These are phyloP conservation scores for Eucalyptus regnans DNA, from an alignment of 345 rosid genomes.

Conservation along the genomic window DNA sequence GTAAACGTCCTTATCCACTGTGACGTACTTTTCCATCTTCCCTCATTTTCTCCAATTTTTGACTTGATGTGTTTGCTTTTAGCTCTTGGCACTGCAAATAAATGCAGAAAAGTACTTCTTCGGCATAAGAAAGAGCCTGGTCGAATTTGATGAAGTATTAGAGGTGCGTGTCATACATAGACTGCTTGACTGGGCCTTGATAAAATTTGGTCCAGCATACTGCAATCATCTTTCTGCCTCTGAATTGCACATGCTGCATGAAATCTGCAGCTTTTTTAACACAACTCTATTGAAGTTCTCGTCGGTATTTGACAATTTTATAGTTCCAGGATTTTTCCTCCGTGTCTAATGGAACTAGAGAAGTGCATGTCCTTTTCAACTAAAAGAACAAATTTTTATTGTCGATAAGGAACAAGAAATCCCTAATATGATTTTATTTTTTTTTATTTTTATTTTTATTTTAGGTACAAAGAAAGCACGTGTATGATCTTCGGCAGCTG, in stretches of 20 bases:
- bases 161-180: conserved; percentile 39
- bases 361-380: neutral
- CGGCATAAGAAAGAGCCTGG: conserved; percentile 85
- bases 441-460: neutral
- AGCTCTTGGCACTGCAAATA: conserved; percentile 84
- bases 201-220: neutral
- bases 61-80: neutral
- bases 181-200: neutral
- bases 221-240: neutral
- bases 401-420: neutral
- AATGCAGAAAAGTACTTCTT: conserved; percentile 92
- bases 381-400: neutral
- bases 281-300: neutral
- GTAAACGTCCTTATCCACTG: neutral
- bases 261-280: neutral
- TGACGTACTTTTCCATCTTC: neutral
- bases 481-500: conserved; percentile 76
- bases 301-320: neutral
- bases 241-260: neutral
- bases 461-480: conserved; percentile 97
- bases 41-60: neutral
- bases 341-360: neutral
- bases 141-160: conserved; percentile 93
- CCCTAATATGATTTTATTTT: neutral
- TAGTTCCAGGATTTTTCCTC: neutral